Evolutionary conservation across 495 filamentous ascomycete genomes (phyloP), one percentile per base, ranked within the genome.

Genomic region (Daldinia decipiens): DNA sequence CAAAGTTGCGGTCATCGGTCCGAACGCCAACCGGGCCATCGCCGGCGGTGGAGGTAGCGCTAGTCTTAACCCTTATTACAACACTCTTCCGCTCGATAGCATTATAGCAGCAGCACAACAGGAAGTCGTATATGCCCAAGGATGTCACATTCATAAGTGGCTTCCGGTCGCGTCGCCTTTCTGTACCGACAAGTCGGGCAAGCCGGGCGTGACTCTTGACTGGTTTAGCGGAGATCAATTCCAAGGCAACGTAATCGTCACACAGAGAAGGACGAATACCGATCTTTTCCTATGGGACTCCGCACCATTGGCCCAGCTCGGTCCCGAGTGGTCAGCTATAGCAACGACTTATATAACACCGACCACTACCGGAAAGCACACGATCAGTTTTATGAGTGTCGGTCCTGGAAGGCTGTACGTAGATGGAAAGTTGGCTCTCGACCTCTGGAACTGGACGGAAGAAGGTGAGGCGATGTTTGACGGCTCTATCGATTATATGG

Each of bases 1-100:
- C 52, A 85, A 81, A 71, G 84, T 95, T 51, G 88, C 92, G 7
- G 84, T 95, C 32, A 95, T 97, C 62, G 93, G 93, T 0, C 93
- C 93, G 8, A 96, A 96, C 75, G 88, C 91, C 34, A 92, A 92
- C 69, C 80, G 90, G 54, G 90, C 92, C 0, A 89, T 92, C 38
- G 91, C 90, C 56, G 89, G 91, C 57, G 93, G 93, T 43, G 93
- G 93, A 63, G 92, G 93, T 8, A 94, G 91, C 67, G 92, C 93
- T 1, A 90, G 88, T 53, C 79, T 96, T 31, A 89, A 89, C 66
- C 89, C 93, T 4, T 95, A 97, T 76, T 95, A 95, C 77, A 89
- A 86, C 19, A 88, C 86, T 0, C 75, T 86, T 8, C 87, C 87
- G 5, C 80, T 87, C 13, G 86, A 87, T 39, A 87, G 85, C 69